Evolutionary conservation across 2,329 filamentous ascomycete genomes (phyloP).

Genomic region (Nemania bipapillata): DNA sequence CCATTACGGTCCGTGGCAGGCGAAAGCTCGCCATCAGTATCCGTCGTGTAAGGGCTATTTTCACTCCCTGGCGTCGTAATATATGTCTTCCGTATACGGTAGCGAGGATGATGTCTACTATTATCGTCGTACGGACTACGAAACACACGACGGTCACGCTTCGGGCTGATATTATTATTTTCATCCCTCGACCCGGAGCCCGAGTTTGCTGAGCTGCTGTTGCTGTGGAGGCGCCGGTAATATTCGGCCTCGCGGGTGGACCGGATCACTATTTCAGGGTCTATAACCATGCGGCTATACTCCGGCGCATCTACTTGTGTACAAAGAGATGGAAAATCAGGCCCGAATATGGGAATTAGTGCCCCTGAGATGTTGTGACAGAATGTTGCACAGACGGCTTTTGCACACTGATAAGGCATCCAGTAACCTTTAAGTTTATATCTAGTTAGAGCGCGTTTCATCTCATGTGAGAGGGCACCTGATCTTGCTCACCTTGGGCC

Average conservation of each 20-base stretch:
- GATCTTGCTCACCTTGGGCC: constrained; percentile 77
- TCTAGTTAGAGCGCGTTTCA: constrained; percentile 7
- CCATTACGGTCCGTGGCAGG: constrained; percentile 43
- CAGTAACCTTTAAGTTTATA: constrained; percentile 79
- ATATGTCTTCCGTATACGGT: constrained; percentile 50
- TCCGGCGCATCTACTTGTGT: constrained; percentile 69
- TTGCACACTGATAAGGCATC: constrained; percentile 91
- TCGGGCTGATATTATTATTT: constrained; percentile 38
- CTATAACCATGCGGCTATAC: constrained; percentile 75
- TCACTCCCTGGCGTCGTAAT: constrained; percentile 37
- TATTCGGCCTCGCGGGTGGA: constrained; percentile 63
- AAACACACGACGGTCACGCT: constrained; percentile 47
- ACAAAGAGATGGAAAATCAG: constrained; percentile 79
- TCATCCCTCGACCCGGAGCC: constrained; percentile 15
- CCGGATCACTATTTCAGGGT: constrained; percentile 63
- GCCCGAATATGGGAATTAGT: constrained; percentile 89
- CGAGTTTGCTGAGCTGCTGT: constrained; percentile 43
- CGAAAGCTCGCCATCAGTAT: constrained; percentile 56
- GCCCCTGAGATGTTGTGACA: constrained; percentile 85
- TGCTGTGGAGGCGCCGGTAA: constrained; percentile 54
- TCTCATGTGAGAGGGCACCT: neutral
- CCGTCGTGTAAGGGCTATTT: constrained; percentile 56
- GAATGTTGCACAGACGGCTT: constrained; percentile 87
- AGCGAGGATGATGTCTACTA: constrained; percentile 37
- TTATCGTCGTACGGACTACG: constrained; percentile 45